Conservation (phyloP, 306 rosid species). For the Sophora flavescens region DNA sequence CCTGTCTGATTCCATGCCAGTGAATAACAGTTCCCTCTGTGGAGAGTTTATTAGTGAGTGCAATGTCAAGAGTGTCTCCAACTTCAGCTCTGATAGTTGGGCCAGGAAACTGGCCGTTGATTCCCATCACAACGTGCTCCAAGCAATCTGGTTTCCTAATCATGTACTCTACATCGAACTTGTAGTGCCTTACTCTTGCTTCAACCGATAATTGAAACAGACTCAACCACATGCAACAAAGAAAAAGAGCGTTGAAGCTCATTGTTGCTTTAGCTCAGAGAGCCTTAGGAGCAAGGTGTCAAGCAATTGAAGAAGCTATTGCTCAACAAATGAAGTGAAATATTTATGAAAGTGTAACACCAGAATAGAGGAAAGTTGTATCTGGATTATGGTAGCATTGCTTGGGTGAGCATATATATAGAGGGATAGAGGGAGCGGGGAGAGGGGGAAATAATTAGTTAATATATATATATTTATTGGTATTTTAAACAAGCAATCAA, state of each 20-base stretch:
- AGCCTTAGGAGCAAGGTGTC: background rate
- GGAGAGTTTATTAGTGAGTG: conserved; percentile 73
- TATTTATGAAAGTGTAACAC: background rate
- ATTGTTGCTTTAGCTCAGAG: conserved; percentile 11
- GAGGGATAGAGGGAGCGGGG: background rate
- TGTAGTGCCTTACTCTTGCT: conserved; percentile 53
- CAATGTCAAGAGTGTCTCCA: conserved; percentile 68
- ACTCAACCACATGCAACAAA: conserved; percentile 43
- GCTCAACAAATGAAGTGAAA: background rate
- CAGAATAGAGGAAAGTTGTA: background rate
- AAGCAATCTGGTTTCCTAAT: conserved; percentile 62
- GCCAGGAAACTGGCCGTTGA: conserved; percentile 85
- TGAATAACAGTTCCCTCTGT: conserved; percentile 92
- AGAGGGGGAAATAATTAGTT: background rate
- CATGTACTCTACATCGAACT: conserved; percentile 71
- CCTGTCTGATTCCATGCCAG: conserved; percentile 95
- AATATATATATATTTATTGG: no score
- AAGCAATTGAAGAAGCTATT: background rate
- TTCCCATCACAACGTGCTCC: conserved; percentile 76
- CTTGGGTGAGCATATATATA: background rate
- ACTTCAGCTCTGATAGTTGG: conserved; percentile 75
- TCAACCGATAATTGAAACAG: background rate
- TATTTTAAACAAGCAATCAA: no score
- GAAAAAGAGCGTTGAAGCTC: conserved; percentile 18
- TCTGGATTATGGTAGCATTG: background rate